phyloP scores from a whole-genome alignment of 768 basidiomycete species.

The Agrocybe praecox region DNA sequence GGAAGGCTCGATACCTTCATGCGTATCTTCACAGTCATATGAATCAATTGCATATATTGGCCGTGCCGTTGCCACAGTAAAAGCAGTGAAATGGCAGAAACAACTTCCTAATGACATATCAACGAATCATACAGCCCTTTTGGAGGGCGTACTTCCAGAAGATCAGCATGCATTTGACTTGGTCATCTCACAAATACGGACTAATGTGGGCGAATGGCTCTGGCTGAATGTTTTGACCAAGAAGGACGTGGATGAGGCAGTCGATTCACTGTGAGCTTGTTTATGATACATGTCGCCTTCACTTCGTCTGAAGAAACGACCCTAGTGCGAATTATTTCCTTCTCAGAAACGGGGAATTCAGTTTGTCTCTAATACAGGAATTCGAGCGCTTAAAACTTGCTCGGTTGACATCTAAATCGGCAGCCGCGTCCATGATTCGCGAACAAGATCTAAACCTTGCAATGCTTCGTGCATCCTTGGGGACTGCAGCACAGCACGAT shows the following conservation, averaged over 20 bases:
- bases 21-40: conserved; percentile 68
- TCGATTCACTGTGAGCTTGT: conserved; percentile 76
- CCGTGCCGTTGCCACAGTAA: conserved; percentile 83
- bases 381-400: conserved; percentile 83
- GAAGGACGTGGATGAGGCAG: conserved; percentile 80
- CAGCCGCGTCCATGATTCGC: conserved; percentile 74
- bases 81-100: conserved; percentile 75
- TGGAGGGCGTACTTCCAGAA: conserved; percentile 72
- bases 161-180: conserved; percentile 78
- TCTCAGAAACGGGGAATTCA: conserved; percentile 86
- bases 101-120: conserved; percentile 73
- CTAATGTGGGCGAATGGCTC: conserved; percentile 89
- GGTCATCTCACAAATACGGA: conserved; percentile 74
- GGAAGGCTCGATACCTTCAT: conserved; percentile 72
- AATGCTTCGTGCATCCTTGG: conserved; percentile 83
- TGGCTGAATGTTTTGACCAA: conserved; percentile 89
- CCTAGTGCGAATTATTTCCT: conserved; percentile 85
- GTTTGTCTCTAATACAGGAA: conserved; percentile 81
- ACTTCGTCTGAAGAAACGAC: conserved; percentile 14
- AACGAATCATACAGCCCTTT: conserved; percentile 60
- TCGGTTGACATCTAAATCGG: conserved; percentile 69
- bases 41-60: conserved; percentile 89
- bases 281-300: not conserved
- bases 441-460: conserved; percentile 91
- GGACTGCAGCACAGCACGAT: conserved; percentile 88